Base-by-base conservation (phyloP, 768 basidiomycete genomes). In the Scleroderma bovista region DNA sequence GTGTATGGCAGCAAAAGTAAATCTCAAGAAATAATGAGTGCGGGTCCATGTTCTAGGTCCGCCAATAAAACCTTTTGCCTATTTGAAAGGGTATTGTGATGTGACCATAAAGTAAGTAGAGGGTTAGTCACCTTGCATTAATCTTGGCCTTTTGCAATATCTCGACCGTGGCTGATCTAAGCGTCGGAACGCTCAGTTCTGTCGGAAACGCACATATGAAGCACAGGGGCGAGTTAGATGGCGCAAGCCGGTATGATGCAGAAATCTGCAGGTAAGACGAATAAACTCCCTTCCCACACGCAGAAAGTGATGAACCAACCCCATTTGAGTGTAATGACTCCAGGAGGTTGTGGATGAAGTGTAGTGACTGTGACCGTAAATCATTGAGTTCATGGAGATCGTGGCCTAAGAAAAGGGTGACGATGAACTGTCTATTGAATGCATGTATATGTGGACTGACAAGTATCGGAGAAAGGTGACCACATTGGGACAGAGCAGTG, bases 361-460 rank as follows among this genome's bases (percentile, higher is more conserved):
- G 55, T 13, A 88, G 70, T 37, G 79, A 77, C 40, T 80, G 76
- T 42, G 82, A 75, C 41, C 80, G 78, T 36, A 86, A 64, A 57
- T 83, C 79, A 47, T 86, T 72, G 51, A 87, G 72, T 66, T 88
- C 86, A 59, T 86, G 77, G 29, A 87, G 72, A 64, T 86, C 84
- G 53, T 78, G 64, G 59, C 74, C 84, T 86, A 49, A 11, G 43
- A n/a, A 17, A 22, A 17, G 39, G n/a, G 39, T 13, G n/a, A 39
- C 26, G 22, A 22, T 51, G 13, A 24, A 20, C 19, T 29, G 29
- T 16, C 43, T 12, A 33, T 20, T 26, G 38, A 17, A 24, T 15
- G 26, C 26, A 39, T 16, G 31, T 47, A 41, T n/a, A 20, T 40
- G 38, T 36, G 16, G 24, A 65, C 81, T 55, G 62, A 83, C 85